Evolutionary conservation across 2,329 filamentous ascomycete species (phyloP).

Genomic region (Scedosporium minutisporum): DNA sequence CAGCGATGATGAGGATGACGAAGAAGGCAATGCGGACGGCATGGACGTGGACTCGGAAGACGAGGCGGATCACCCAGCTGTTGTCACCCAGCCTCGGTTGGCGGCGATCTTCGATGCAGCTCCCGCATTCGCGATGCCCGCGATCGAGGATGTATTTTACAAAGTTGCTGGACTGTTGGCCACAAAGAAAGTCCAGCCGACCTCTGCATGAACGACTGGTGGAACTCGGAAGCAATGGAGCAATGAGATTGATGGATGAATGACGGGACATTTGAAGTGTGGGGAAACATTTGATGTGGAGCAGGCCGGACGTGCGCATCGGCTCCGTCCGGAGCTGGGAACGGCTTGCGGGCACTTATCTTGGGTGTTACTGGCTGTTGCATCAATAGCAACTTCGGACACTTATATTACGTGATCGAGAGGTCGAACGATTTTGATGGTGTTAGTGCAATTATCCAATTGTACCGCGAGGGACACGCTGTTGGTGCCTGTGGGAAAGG

Average conservation of each 20-base stretch:
- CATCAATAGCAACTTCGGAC: not conserved
- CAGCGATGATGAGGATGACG: conserved; percentile 32
- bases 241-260: not conserved
- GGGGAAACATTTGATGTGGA: too few relatives aligned
- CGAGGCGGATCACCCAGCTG: conserved; percentile 42
- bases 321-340: not conserved
- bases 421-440: not conserved
- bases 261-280: not conserved
- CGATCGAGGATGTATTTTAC: conserved; percentile 68
- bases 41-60: conserved; percentile 37
- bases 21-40: conserved; percentile 23
- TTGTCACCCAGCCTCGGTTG: conserved; percentile 59
- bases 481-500: too few relatives aligned
- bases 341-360: not conserved
- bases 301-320: too few relatives aligned
- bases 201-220: not conserved
- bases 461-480: not conserved
- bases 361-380: not conserved
- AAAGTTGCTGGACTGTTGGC: conserved; percentile 50
- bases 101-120: conserved; percentile 61
- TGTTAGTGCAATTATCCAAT: not conserved
- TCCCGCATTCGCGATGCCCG: conserved; percentile 58
- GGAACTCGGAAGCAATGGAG: not conserved
- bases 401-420: not conserved
- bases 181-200: conserved; percentile 7